Percentiles rank a stretch among this genome's conserved stretches.
Evolutionary conservation across 78 protist genomes (phyloP).

Genomic region (Dictyostelium capitatum): DNA sequence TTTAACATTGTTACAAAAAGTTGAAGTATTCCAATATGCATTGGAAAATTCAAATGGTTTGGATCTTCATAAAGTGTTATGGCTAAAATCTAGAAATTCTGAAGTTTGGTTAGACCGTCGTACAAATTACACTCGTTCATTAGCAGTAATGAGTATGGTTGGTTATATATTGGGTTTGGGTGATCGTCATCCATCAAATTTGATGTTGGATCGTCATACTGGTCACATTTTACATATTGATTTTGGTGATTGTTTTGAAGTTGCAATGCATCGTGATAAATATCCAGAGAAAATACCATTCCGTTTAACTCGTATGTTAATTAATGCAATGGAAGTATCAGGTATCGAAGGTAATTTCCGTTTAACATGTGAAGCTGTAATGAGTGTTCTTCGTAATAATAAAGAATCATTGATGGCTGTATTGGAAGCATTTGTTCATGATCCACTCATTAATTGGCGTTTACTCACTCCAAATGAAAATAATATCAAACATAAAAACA

Average conservation of each 20-base stretch:
- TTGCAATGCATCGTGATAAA: conserved; percentile 93
- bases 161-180: conserved; percentile 97
- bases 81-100: conserved; percentile 91
- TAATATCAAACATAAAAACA: conserved; percentile 34
- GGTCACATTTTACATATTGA: conserved; percentile 98
- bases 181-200: conserved; percentile 95
- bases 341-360: conserved; percentile 99
- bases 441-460: conserved; percentile 99
- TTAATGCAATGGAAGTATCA: conserved; percentile 98
- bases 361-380: conserved; percentile 95
- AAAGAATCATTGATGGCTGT: conserved; percentile 98
- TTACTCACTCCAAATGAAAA: conserved; percentile 86
- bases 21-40: conserved; percentile 96
- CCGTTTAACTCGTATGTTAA: conserved; percentile 99
- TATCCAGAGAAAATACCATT: conserved; percentile 99
- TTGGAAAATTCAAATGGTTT: conserved; percentile 94
- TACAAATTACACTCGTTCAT: conserved; percentile 94
- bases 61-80: conserved; percentile 96
- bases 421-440: conserved; percentile 99
- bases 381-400: conserved; percentile 96
- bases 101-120: conserved; percentile 95
- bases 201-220: conserved; percentile 90
- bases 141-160: conserved; percentile 97
- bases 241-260: conserved; percentile 99
- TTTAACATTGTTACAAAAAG: conserved; percentile 95